Evolutionary conservation across 2,329 filamentous ascomycete genomes (phyloP).

Genomic region (Fusarium nisikadoi): DNA sequence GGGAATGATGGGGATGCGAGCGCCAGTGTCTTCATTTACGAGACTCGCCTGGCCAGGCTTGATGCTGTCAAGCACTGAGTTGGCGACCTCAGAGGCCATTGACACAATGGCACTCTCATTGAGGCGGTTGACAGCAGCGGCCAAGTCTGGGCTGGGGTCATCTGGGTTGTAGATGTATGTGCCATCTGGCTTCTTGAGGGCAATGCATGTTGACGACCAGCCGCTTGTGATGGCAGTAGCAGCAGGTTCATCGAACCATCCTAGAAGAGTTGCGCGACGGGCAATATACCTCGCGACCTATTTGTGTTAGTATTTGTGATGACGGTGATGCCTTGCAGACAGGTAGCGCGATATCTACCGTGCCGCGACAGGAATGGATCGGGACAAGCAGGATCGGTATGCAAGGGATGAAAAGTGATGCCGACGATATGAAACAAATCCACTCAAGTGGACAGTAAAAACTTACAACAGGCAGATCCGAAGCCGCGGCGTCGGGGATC

Average conservation of each 20-base stretch:
- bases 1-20: slow-evolving; percentile 39
- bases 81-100: slow-evolving; percentile 40
- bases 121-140: slow-evolving; percentile 33
- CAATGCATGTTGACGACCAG: slow-evolving; percentile 42
- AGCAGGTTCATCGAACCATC: slow-evolving; percentile 43
- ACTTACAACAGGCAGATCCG: slow-evolving; percentile 37
- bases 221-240: slow-evolving; percentile 36
- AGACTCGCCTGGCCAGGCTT: slow-evolving; percentile 31
- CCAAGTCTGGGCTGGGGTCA: slow-evolving; percentile 38
- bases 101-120: slow-evolving; percentile 39
- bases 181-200: slow-evolving; percentile 37
- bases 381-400: background rate
- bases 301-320: slow-evolving; percentile 1
- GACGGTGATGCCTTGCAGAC: background rate
- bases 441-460: background rate
- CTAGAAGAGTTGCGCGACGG: slow-evolving; percentile 41
- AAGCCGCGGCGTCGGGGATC: slow-evolving; percentile 23
- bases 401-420: background rate
- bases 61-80: slow-evolving; percentile 36
- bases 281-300: slow-evolving; percentile 43
- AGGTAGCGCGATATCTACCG: background rate
- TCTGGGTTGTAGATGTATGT: slow-evolving; percentile 36
- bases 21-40: slow-evolving; percentile 35
- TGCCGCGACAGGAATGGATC: background rate
- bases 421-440: background rate